Conservation (phyloP, 139 green algal species). For the Picochlorum sp. region DNA sequence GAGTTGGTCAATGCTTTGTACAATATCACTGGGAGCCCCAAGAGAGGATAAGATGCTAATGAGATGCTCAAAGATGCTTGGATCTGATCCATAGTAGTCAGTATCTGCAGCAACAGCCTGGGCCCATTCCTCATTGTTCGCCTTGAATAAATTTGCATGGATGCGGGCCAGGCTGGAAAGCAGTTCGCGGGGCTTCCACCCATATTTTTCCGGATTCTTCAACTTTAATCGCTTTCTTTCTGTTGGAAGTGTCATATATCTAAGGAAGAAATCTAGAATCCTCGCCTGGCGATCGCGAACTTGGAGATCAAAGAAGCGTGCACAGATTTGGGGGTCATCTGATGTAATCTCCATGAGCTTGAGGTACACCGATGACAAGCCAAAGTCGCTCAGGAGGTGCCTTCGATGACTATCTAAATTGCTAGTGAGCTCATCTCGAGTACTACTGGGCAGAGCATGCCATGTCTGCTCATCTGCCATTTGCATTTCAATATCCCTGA, state of each 20-base stretch:
- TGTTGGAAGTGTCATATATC: slow-evolving; percentile 61
- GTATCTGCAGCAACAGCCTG: slow-evolving; percentile 68
- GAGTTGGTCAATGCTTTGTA: slow-evolving; percentile 42
- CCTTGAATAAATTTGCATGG: slow-evolving; percentile 72
- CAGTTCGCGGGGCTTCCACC: slow-evolving; percentile 74
- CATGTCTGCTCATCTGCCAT: slow-evolving; percentile 34
- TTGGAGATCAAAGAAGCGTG: slow-evolving; percentile 25
- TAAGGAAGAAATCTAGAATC: slow-evolving; percentile 97
- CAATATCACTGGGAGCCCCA: slow-evolving; percentile 15
- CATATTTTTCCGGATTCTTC: slow-evolving; percentile 77
- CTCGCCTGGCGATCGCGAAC: slow-evolving; percentile 65
- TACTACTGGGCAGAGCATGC: slow-evolving; percentile 28
- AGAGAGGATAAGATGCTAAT: slow-evolving; percentile 39
- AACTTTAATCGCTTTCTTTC: slow-evolving; percentile 63
- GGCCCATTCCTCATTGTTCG: slow-evolving; percentile 46
- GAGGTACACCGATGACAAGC: slow-evolving; percentile 47
- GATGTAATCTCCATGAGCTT: slow-evolving; percentile 66
- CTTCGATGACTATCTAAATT: slow-evolving; percentile 17
- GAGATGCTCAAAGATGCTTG: slow-evolving; percentile 65
- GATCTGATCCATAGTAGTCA: slow-evolving; percentile 57
- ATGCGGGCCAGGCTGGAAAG: slow-evolving; percentile 57
- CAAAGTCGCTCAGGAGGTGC: slow-evolving; percentile 31
- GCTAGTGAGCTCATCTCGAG: slow-evolving; percentile 28
- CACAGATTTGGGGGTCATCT: slow-evolving; percentile 13
- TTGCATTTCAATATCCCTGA: slow-evolving; percentile 54